These are phyloP conservation scores for Diversispora eburnea DNA, from an alignment of 192 early-diverging fungal genomes.

Conservation along the genomic window DNA sequence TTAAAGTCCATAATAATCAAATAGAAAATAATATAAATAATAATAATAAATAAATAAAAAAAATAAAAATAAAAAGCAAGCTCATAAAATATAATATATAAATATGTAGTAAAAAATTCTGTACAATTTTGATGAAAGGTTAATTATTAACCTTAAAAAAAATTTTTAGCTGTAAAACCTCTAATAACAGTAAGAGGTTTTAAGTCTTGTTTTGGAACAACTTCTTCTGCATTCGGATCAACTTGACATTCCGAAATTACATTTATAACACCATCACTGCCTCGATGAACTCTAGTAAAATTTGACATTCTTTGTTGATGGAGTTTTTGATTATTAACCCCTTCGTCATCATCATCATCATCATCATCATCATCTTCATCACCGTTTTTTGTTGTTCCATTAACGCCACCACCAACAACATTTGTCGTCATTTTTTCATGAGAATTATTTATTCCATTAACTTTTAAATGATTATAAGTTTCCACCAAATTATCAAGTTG, in stretches of 20 bases:
- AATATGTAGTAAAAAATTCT: too few relatives aligned
- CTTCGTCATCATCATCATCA: neutral
- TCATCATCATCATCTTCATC: neutral
- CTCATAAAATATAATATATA: too few relatives aligned
- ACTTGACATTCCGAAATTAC: constrained; percentile 23
- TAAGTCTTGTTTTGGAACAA: constrained; percentile 24
- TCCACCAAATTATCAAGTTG: constrained; percentile 39
- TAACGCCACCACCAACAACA: neutral
- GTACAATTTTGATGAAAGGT: too few relatives aligned
- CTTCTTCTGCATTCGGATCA: constrained; percentile 14
- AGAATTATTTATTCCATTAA: too few relatives aligned
- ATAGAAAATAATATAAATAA: too few relatives aligned
- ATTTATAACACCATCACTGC: constrained; percentile 24
- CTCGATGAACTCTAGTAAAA: constrained; percentile 13
- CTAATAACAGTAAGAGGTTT: constrained; percentile 8
- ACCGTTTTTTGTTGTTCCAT: neutral
- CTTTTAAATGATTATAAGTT: neutral
- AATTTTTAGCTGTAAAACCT: constrained; percentile 14
- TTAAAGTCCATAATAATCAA: too few relatives aligned
- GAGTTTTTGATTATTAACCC: neutral
- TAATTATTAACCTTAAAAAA: neutral
- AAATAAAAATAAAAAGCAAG: too few relatives aligned
- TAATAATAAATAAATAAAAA: too few relatives aligned
- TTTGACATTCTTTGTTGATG: neutral
- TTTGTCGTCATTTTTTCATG: too few relatives aligned